Base-by-base conservation (phyloP, 768 basidiomycete species). In the Hygrocybe coccinea region DNA sequence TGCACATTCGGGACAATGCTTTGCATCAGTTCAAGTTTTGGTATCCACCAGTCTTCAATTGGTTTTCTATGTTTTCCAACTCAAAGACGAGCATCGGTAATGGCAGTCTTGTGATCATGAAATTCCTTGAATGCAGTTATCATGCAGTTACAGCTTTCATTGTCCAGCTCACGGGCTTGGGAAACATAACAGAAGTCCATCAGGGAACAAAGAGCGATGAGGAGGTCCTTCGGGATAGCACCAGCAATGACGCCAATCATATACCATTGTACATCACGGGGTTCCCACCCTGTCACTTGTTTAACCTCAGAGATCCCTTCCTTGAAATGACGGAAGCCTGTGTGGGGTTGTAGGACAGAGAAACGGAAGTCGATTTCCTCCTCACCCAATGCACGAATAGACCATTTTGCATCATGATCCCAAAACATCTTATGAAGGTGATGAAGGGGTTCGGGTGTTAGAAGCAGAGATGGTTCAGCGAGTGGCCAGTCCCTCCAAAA, bases 11-110 rank as follows among this genome's bases (percentile, higher is more conserved):
- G 3, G 1, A 34, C 4, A 21, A 71, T 57, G 34, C 59, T 63
- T 14, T 68, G 65, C 22, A 71, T 52, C 17, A 65, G 36, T 52
- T 69, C 69, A 21, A 71, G 60, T 52, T 74, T 74, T 1, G 64
- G 70, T 34, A 74, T 71, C 19, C 63, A 35, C 58, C 64, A 73
- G 50, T 70, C 37, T 17, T 66, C 17, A 24, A 67, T 57, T n/a
- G 58, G 33, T 21, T 7, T 49, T 7, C 60, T 57, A 19, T 19
- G 39, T 25, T 55, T 49, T 8, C 65, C 63, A 14, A 17, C 11
- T 21, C 56, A 44, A 15, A 59, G 53, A 24, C 64, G 60, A 7
- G 39, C 41, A 0, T 59, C 46, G 9, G 67, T 52, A 36, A 72
- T 64, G 4, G 55, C 51, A 6, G 63, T 41, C 48, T 72, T 72